phyloP scores from a whole-genome alignment of 345 rosid species.

The Mercurialis annua region DNA sequence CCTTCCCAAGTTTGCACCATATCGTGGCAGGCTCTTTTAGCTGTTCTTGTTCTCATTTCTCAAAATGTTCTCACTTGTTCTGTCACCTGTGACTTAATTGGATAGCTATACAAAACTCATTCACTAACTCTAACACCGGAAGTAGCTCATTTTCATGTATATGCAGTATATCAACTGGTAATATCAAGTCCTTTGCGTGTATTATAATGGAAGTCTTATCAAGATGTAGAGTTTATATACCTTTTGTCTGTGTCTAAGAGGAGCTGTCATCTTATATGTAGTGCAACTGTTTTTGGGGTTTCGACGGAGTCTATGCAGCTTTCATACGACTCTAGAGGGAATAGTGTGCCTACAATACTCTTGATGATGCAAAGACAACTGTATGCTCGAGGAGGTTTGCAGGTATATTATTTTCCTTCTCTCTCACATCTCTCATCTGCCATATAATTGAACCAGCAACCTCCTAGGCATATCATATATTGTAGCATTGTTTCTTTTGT shows the following conservation, averaged over 20 bases:
- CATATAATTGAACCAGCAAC: conserved; percentile 1
- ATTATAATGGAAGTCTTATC: neutral
- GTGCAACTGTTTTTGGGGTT: conserved; percentile 92
- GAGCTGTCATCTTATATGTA: conserved; percentile 31
- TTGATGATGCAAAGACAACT: conserved; percentile 77
- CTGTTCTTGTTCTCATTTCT: neutral
- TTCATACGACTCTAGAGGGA: conserved; percentile 86
- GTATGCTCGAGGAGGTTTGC: conserved; percentile 80
- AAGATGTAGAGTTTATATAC: neutral
- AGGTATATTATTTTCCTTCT: conserved; percentile 37
- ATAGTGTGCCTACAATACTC: conserved; percentile 87
- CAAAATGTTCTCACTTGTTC: neutral
- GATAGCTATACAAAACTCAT: too few species aligned
- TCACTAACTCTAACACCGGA: neutral
- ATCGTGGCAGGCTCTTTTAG: neutral
- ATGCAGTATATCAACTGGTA: neutral
- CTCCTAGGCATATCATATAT: neutral
- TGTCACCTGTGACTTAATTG: neutral
- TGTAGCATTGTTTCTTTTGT: neutral
- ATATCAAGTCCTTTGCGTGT: neutral
- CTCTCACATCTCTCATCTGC: conserved; percentile 1
- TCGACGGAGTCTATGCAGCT: conserved; percentile 98
- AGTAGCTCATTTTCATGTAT: neutral
- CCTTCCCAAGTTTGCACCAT: conserved; percentile 5
- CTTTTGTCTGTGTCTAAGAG: neutral